Conservation (phyloP, 2,329 filamentous ascomycete species). For the Cryphonectria nitschkei region DNA sequence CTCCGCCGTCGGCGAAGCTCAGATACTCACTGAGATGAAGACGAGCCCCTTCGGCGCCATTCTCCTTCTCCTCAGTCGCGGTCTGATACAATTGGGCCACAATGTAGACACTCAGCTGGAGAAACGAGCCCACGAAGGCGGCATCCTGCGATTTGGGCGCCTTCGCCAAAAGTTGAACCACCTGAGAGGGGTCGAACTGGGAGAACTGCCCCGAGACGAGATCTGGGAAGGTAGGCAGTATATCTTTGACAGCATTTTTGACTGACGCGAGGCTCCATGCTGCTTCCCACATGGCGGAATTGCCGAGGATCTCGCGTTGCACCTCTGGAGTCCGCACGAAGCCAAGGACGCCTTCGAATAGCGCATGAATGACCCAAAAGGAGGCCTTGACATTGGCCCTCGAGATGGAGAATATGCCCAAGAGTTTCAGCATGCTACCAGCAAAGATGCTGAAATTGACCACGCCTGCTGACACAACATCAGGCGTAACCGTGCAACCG, state of each 20-base stretch:
- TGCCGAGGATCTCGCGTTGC: not conserved
- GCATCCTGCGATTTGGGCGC: conserved; percentile 8
- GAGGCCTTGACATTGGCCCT: conserved; percentile 17
- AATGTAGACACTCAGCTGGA: conserved; percentile 23
- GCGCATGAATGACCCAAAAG: conserved; percentile 16
- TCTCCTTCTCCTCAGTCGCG: conserved; percentile 8
- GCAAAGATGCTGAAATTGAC: conserved; percentile 47
- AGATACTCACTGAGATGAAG: conserved; percentile 8
- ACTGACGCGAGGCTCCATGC: conserved; percentile 11
- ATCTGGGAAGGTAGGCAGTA: conserved; percentile 21
- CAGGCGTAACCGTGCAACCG: conserved; percentile 49
- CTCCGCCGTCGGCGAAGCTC: not conserved
- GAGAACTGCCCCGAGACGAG: conserved; percentile 12
- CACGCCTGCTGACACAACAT: conserved; percentile 30
- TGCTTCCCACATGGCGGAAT: not conserved
- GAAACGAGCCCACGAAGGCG: conserved; percentile 14
- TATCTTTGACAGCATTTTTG: conserved; percentile 11
- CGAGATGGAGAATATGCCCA: conserved; percentile 19
- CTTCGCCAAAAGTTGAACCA: conserved; percentile 10
- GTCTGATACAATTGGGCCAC: conserved; percentile 25
- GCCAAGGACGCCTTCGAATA: conserved; percentile 20
- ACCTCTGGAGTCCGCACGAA: conserved; percentile 13
- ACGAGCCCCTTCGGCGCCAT: not conserved
- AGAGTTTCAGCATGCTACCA: conserved; percentile 37
- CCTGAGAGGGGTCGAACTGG: conserved; percentile 20